A percentile compares a stretch with the other conserved stretches of the same genome.
phyloP scores from a whole-genome alignment of 331 rosid species.

The Dryas integrifolia region DNA sequence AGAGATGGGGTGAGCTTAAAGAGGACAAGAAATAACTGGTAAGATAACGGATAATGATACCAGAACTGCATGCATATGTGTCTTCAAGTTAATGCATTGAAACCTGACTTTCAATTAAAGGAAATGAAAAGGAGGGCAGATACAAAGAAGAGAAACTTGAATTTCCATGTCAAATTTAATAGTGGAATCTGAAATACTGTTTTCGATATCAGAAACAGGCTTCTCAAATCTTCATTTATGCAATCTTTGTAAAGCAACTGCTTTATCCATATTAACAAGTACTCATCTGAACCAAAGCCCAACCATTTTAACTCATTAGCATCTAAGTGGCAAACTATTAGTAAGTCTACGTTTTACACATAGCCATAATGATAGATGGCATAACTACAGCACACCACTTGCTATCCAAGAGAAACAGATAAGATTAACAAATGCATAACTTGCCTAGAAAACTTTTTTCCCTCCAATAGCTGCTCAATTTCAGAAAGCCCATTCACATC shows the following conservation, averaged over 20 bases:
- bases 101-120: background rate
- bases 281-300: background rate
- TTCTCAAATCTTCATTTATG: background rate
- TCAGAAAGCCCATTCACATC: conserved; percentile 29
- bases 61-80: background rate
- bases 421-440: background rate
- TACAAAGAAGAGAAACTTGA: background rate
- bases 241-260: conserved; percentile 3
- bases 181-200: conserved; percentile 1
- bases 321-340: background rate
- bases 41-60: background rate
- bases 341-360: background rate
- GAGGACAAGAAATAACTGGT: background rate
- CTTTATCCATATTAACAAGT: background rate
- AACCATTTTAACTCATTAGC: background rate
- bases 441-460: conserved; percentile 49
- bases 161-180: background rate
- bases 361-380: background rate
- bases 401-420: background rate
- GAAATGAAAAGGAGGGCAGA: background rate
- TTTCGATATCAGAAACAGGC: background rate
- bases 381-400: background rate
- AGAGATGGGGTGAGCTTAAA: conserved; percentile 18
- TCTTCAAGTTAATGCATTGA: background rate
- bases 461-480: conserved; percentile 44